Percentiles rank a stretch among this genome's conserved stretches.
Conservation (phyloP, 805 yeast species). For the Starmera quercuum region DNA sequence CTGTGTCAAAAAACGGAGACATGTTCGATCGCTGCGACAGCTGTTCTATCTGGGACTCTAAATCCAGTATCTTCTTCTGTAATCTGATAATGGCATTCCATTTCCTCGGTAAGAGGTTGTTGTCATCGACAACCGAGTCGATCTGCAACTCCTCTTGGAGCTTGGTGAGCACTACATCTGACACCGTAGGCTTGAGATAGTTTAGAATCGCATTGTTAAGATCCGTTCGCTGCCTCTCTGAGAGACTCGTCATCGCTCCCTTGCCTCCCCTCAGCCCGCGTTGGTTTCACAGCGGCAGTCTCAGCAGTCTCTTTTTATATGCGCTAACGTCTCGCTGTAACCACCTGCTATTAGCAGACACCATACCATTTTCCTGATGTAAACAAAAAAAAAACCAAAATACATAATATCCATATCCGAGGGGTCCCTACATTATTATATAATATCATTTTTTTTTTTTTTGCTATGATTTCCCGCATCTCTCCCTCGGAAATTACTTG, state of each 20-base stretch:
- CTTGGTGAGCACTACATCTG: conserved; percentile 5
- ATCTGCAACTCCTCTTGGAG: conserved; percentile 17
- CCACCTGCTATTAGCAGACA: no score
- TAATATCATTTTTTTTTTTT: no score
- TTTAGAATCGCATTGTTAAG: conserved; percentile 40
- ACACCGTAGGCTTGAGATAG: conserved; percentile 31
- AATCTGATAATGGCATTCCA: conserved; percentile 83
- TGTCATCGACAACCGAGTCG: conserved; percentile 17
- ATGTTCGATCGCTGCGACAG: conserved; percentile 37
- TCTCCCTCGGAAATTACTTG: no score
- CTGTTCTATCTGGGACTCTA: conserved; percentile 51
- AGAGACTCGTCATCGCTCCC: conserved; percentile 22
- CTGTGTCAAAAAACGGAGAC: conserved; percentile 23
- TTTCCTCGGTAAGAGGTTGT: conserved; percentile 54
- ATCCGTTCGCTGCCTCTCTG: conserved; percentile 36
- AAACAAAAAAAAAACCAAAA: no score
- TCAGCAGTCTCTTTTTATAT: no score
- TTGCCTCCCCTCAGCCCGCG: no score
- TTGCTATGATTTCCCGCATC: no score
- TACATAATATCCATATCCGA: no score
- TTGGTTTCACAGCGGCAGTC: no score
- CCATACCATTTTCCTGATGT: no score
- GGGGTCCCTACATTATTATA: no score
- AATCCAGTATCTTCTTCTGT: conserved; percentile 63
- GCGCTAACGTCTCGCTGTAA: no score